Evolutionary conservation across 2,329 filamentous ascomycete species (phyloP), one percentile per base, ranked within the genome.

Genomic region (Neopestalotiopsis sp.): DNA sequence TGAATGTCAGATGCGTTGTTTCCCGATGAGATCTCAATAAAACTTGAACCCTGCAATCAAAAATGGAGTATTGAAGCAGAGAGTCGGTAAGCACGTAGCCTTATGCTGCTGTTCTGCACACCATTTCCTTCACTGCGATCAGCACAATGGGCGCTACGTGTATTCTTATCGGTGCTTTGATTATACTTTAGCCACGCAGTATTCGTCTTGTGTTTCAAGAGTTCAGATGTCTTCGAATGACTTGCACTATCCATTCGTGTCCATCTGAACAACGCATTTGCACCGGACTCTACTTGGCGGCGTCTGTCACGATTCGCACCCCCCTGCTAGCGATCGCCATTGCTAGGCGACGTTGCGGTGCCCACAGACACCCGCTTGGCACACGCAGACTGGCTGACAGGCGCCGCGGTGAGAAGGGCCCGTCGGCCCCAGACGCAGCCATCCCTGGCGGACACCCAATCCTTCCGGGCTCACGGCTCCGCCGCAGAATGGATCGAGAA

Each of bases 391-490:
- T 52, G 45, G 45, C 17, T 52, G 57, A 32, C 57, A 13, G 13
- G 24, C 57, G 30, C 57, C 57, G 57, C 57, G 24, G 24, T 32
- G 57, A 62, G 59, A 40, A 24, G 30, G 57, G 30, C 59, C 59
- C 59, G 30, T 62, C 17, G 59, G 14, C 59, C 30, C 59, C 59
- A 62, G 32, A 28, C 14, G 59, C 59, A 24, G 30, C 12, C 30
- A 20, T 32, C 59, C 59, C 32, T 62, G 59, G 32, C 59, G 34
- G 45, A 52, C n/a, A 20, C 32, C 24, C n/a, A 38, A 38, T 38
- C 34, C 59, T 62, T 34, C 30, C 59, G 59, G 59, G 24, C 32
- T 38, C 59, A 20, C 59, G 59, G 30, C 59, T 62, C 59, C 59
- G 59, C 59, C 14, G 32, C 5, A 52, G 45, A 20, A 62, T 62